Conservation (phyloP, 768 basidiomycete genomes). For the Kwoniella bestiolae region DNA sequence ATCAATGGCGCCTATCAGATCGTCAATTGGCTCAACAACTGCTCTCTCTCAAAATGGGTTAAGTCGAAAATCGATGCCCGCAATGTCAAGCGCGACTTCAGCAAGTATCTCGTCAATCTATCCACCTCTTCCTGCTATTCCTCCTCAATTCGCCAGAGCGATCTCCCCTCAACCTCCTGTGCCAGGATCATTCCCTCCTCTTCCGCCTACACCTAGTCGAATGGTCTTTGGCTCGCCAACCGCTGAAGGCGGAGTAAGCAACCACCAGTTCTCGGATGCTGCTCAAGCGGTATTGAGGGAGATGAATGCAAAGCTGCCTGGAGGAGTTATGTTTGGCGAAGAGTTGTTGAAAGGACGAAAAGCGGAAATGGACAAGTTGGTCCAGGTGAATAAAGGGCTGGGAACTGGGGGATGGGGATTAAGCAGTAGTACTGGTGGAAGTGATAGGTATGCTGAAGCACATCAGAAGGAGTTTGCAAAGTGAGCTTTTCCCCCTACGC, state of each 20-base stretch:
- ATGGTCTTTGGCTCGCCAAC: slow-evolving; percentile 27
- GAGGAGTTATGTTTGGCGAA: slow-evolving; percentile 30
- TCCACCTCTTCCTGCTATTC: slow-evolving; percentile 41
- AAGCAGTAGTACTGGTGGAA: slow-evolving; percentile 11
- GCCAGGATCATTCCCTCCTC: slow-evolving; percentile 20
- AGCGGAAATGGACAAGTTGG: slow-evolving; percentile 40
- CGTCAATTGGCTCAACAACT: slow-evolving; percentile 9
- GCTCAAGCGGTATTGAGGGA: slow-evolving; percentile 45
- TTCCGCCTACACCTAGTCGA: slow-evolving; percentile 8
- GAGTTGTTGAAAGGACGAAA: slow-evolving; percentile 47
- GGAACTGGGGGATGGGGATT: slow-evolving; percentile 42
- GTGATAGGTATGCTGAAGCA: slow-evolving; percentile 48
- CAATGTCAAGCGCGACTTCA: slow-evolving; percentile 22
- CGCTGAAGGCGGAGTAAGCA: slow-evolving; percentile 26
- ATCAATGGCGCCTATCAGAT: slow-evolving; percentile 40
- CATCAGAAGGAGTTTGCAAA: slow-evolving; percentile 53
- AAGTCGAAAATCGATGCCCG: slow-evolving; percentile 44
- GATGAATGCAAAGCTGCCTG: slow-evolving; percentile 51
- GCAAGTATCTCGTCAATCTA: slow-evolving; percentile 40
- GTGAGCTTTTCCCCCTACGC: slow-evolving; percentile 29
- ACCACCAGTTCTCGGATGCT: slow-evolving; percentile 45
- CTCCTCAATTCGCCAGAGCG: slow-evolving; percentile 11
- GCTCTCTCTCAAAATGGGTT: slow-evolving; percentile 8
- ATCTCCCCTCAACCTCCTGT: slow-evolving; percentile 1
- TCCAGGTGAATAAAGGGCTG: slow-evolving; percentile 33